Evolutionary conservation across 352 stramenopile species (phyloP).

Genomic region (Phytophthora ohioensis): DNA sequence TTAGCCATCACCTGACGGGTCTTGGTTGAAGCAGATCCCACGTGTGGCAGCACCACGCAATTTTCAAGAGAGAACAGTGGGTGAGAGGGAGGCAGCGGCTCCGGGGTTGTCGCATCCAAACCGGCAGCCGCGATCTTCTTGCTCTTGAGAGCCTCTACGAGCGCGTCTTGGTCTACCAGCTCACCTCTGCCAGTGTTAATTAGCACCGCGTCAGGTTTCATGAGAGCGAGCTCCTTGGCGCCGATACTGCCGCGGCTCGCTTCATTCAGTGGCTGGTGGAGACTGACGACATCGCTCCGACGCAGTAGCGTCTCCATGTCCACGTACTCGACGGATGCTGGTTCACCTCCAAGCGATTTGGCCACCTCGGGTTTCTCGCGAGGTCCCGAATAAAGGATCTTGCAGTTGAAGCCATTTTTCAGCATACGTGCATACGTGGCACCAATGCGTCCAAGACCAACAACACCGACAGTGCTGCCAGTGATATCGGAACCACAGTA

Average conservation of each 20-base stretch:
- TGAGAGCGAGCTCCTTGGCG: slow-evolving; percentile 68
- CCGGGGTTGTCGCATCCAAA: slow-evolving; percentile 91
- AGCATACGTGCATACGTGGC: slow-evolving; percentile 78
- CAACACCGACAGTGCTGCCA: slow-evolving; percentile 73
- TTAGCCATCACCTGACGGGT: slow-evolving; percentile 80
- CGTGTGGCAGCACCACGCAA: slow-evolving; percentile 63
- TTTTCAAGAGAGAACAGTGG: slow-evolving; percentile 70
- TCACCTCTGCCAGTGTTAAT: slow-evolving; percentile 93
- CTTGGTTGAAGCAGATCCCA: slow-evolving; percentile 54
- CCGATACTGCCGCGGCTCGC: slow-evolving; percentile 77
- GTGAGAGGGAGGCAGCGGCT: slow-evolving; percentile 88
- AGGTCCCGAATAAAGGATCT: slow-evolving; percentile 80
- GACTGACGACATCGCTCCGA: slow-evolving; percentile 86
- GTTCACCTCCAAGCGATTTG: slow-evolving; percentile 42
- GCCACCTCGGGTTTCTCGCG: slow-evolving; percentile 62
- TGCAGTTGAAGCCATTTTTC: slow-evolving; percentile 80
- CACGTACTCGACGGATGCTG: slow-evolving; percentile 65
- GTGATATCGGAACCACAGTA: slow-evolving; percentile 76
- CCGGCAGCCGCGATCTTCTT: slow-evolving; percentile 58
- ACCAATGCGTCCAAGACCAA: slow-evolving; percentile 90
- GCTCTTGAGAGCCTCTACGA: slow-evolving; percentile 50
- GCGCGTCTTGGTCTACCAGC: slow-evolving; percentile 88
- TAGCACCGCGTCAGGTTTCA: slow-evolving; percentile 84
- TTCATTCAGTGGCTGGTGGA: slow-evolving; percentile 83
- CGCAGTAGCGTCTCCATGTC: slow-evolving; percentile 73